Percentiles rank a stretch among this genome's conserved stretches.
Evolutionary conservation across 2,329 filamentous ascomycete genomes (phyloP).

Genomic region (Sordariomycetes sp.): DNA sequence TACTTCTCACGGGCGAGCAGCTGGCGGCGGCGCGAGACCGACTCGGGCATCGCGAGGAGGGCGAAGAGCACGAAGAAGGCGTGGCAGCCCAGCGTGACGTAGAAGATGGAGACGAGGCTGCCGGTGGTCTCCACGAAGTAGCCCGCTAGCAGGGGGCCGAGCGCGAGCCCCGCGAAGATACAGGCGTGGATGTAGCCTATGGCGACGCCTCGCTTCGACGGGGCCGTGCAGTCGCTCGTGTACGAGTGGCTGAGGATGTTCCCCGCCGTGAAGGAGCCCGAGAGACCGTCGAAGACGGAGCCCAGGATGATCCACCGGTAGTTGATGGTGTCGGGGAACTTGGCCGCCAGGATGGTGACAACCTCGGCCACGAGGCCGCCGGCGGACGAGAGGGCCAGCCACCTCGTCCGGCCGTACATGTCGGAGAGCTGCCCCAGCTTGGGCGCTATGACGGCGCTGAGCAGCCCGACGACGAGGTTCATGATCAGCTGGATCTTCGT

Average conservation of each 20-base stretch:
- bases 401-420: slow-evolving; percentile 65
- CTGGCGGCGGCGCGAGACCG: slow-evolving; percentile 65
- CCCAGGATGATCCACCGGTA: slow-evolving; percentile 75
- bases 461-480: slow-evolving; percentile 61
- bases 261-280: slow-evolving; percentile 79
- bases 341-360: slow-evolving; percentile 68
- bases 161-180: slow-evolving; percentile 78
- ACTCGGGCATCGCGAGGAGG: slow-evolving; percentile 69
- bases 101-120: slow-evolving; percentile 72
- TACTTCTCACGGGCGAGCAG: slow-evolving; percentile 59
- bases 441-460: slow-evolving; percentile 74
- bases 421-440: slow-evolving; percentile 80
- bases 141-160: slow-evolving; percentile 74
- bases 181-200: slow-evolving; percentile 88
- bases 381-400: slow-evolving; percentile 62
- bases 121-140: slow-evolving; percentile 70
- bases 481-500: slow-evolving; percentile 67
- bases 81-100: slow-evolving; percentile 65
- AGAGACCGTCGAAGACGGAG: slow-evolving; percentile 68
- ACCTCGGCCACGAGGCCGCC: slow-evolving; percentile 68
- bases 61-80: slow-evolving; percentile 63
- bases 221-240: slow-evolving; percentile 76
- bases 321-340: slow-evolving; percentile 59
- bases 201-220: slow-evolving; percentile 66
- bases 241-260: slow-evolving; percentile 74